Conservation (phyloP, 441 rosid species). For the Manihot esculenta region DNA sequence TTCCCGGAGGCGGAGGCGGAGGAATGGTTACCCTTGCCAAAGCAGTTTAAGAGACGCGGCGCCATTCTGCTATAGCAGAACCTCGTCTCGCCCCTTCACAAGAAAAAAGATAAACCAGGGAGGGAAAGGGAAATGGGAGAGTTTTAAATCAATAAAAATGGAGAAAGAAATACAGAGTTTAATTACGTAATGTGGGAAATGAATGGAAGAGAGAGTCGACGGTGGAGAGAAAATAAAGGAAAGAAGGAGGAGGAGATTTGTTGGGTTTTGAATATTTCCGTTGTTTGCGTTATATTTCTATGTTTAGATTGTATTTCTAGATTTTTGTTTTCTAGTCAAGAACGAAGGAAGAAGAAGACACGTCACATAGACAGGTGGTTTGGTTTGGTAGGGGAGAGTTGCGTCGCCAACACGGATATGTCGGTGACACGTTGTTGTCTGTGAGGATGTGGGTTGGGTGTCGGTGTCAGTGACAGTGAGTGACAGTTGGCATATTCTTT, state of each 20-base stretch:
- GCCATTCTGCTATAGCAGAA: slow-evolving; percentile 34
- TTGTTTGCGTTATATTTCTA: neutral
- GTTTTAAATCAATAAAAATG: too few species aligned
- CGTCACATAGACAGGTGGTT: neutral
- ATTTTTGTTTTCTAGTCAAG: neutral
- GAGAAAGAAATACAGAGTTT: too few species aligned
- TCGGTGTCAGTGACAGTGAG: too few species aligned
- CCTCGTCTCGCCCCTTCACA: too few species aligned
- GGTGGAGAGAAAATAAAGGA: slow-evolving; percentile 49
- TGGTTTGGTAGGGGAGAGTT: neutral
- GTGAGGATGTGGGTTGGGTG: slow-evolving; percentile 23
- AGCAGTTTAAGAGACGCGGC: slow-evolving; percentile 75
- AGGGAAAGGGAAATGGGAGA: too few species aligned
- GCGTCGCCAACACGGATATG: slow-evolving; percentile 29
- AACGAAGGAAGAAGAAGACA: neutral
- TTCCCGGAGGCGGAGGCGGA: slow-evolving; percentile 14
- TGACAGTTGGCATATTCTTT: slow-evolving; percentile 3
- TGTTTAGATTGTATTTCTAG: neutral
- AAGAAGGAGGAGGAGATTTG: neutral
- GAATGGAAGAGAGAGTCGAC: neutral
- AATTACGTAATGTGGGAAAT: neutral
- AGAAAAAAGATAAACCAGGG: too few species aligned
- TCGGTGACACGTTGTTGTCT: slow-evolving; percentile 29
- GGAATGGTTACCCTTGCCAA: slow-evolving; percentile 32
- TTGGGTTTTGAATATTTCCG: neutral